These are phyloP conservation scores for Biancaea sappan DNA, from an alignment of 306 rosid species.

Conservation along the genomic window DNA sequence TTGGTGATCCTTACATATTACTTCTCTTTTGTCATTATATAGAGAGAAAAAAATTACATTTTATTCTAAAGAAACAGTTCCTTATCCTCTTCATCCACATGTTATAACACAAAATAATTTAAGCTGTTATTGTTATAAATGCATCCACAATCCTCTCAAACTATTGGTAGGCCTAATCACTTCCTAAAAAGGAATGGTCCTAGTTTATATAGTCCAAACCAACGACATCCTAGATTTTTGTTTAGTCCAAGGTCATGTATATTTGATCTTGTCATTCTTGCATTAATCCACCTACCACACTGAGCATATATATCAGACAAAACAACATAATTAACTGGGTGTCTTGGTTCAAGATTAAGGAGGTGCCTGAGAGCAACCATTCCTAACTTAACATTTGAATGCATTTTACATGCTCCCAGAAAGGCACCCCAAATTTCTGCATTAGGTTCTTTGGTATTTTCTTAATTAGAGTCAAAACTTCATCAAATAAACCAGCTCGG, in stretches of 20 bases:
- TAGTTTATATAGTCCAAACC: slow-evolving; percentile 52
- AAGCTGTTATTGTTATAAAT: slow-evolving; percentile 2
- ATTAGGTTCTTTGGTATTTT: slow-evolving; percentile 60
- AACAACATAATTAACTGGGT: slow-evolving; percentile 55
- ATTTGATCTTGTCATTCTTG: slow-evolving; percentile 48
- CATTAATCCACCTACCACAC: slow-evolving; percentile 59
- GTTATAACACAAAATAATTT: slow-evolving; percentile 8
- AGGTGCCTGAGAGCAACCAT: slow-evolving; percentile 65
- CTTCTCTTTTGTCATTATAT: neutral
- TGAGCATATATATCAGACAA: slow-evolving; percentile 64
- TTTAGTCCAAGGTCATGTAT: slow-evolving; percentile 47
- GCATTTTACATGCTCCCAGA: slow-evolving; percentile 67
- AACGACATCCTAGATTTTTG: slow-evolving; percentile 71
- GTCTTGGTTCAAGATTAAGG: slow-evolving; percentile 64
- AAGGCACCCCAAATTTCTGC: slow-evolving; percentile 87
- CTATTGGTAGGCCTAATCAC: slow-evolving; percentile 28
- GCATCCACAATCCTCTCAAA: neutral
- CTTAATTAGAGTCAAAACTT: slow-evolving; percentile 46
- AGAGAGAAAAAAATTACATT: slow-evolving; percentile 7
- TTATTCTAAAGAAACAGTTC: neutral
- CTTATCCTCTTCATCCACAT: neutral
- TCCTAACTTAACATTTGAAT: slow-evolving; percentile 64
- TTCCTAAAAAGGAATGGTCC: slow-evolving; percentile 16
- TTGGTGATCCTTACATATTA: neutral
- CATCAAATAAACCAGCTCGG: slow-evolving; percentile 66